A percentile compares a stretch with the other conserved stretches of the same genome.
Evolutionary conservation across 345 rosid species (phyloP).

Genomic region (Clarkia xantiana): DNA sequence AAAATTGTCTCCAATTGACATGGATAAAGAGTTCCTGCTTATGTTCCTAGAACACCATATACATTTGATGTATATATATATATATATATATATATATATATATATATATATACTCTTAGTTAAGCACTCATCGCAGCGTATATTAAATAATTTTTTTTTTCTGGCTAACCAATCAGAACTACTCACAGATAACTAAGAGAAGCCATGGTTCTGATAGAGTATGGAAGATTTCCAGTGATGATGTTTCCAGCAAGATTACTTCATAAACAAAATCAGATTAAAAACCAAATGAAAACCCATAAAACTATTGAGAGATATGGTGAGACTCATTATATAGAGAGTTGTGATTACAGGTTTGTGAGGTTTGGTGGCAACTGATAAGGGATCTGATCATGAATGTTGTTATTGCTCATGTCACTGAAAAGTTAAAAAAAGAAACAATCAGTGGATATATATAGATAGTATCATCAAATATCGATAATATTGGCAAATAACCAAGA

Average conservation of each 20-base stretch:
- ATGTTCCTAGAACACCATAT: constrained; percentile 36
- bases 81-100: too few relatives aligned
- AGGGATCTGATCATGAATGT: constrained; percentile 68
- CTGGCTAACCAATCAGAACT: not conserved
- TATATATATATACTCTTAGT: too few relatives aligned
- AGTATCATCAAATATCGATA: constrained; percentile 5
- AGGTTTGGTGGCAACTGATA: constrained; percentile 94
- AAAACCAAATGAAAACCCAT: constrained; percentile 3
- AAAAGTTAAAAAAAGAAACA: constrained; percentile 6
- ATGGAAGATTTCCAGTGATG: constrained; percentile 80
- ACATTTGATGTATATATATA: too few relatives aligned
- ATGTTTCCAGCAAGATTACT: constrained; percentile 88
- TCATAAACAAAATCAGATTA: constrained; percentile 10
- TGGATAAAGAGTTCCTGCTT: constrained; percentile 66
- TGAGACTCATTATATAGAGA: constrained; percentile 2
- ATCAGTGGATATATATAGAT: constrained; percentile 9
- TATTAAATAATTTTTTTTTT: too few relatives aligned
- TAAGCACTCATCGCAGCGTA: too few relatives aligned
- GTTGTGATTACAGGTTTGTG: constrained; percentile 65
- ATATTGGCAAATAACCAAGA: not conserved
- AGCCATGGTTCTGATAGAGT: constrained; percentile 62
- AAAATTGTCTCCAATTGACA: constrained; percentile 58
- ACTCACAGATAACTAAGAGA: constrained; percentile 72
- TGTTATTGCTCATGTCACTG: constrained; percentile 87
- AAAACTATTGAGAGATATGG: not conserved